Conservation (phyloP, 768 basidiomycete genomes). For the Russula virescens region DNA sequence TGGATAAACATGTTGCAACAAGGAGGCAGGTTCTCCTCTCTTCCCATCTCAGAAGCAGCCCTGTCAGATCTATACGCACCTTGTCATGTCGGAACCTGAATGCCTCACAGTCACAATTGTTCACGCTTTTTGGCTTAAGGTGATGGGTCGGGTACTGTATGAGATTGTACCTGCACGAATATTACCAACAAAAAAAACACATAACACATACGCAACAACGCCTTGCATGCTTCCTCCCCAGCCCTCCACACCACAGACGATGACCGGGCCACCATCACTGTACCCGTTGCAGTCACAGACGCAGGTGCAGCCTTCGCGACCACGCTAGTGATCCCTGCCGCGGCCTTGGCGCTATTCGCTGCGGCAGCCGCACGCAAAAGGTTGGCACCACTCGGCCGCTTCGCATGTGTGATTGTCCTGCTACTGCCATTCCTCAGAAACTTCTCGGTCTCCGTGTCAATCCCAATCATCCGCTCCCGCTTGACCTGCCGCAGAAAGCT, state of each 20-base stretch:
- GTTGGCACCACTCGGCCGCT: slow-evolving; percentile 47
- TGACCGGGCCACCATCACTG: neutral
- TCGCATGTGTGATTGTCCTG: slow-evolving; percentile 26
- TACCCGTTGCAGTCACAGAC: neutral
- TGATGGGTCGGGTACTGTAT: neutral
- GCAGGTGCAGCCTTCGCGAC: neutral
- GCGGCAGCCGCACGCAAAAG: slow-evolving; percentile 57
- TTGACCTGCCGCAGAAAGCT: slow-evolving; percentile 51
- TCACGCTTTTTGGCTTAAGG: slow-evolving; percentile 17
- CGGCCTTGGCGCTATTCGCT: slow-evolving; percentile 42
- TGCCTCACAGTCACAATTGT: slow-evolving; percentile 9
- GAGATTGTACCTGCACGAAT: no score
- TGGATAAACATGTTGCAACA: no score
- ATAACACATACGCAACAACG: slow-evolving; percentile 34
- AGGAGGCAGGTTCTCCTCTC: no score
- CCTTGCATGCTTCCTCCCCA: slow-evolving; percentile 48
- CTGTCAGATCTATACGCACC: neutral
- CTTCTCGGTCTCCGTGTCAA: neutral
- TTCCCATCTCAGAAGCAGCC: neutral
- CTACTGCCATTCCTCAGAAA: slow-evolving; percentile 14
- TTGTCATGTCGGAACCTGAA: slow-evolving; percentile 2
- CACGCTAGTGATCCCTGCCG: neutral
- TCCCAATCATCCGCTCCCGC: slow-evolving; percentile 29
- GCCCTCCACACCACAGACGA: slow-evolving; percentile 40
- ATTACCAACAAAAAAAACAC: no score